phyloP scores from a whole-genome alignment of 768 basidiomycete species.

The Clitopilus passeckerianus region DNA sequence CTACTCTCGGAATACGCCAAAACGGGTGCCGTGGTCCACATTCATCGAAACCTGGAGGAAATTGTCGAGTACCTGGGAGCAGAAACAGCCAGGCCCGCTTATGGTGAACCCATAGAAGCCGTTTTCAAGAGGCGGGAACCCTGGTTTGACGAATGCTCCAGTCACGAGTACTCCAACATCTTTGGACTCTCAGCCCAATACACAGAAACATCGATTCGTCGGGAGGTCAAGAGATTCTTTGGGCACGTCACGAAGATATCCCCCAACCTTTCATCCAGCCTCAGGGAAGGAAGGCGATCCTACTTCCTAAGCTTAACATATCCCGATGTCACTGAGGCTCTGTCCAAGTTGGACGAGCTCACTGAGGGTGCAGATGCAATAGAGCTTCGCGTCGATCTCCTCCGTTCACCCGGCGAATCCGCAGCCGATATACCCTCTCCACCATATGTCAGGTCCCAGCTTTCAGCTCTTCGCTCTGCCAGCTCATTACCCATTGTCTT shows the following conservation, averaged over 20 bases:
- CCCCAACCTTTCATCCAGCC: slow-evolving; percentile 58
- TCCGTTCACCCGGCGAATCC: slow-evolving; percentile 47
- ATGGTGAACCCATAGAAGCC: slow-evolving; percentile 80
- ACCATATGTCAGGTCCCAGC: slow-evolving; percentile 74
- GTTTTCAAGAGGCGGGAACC: slow-evolving; percentile 82
- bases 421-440: slow-evolving; percentile 57
- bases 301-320: slow-evolving; percentile 94
- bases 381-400: slow-evolving; percentile 90
- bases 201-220: slow-evolving; percentile 32
- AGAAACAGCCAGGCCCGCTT: slow-evolving; percentile 80
- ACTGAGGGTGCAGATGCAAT: slow-evolving; percentile 85
- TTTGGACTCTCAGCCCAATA: slow-evolving; percentile 27
- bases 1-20: slow-evolving; percentile 61
- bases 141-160: slow-evolving; percentile 82
- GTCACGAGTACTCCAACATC: slow-evolving; percentile 79
- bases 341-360: slow-evolving; percentile 66
- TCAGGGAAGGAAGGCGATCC: slow-evolving; percentile 55
- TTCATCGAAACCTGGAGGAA: slow-evolving; percentile 76
- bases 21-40: slow-evolving; percentile 76
- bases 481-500: slow-evolving; percentile 87
- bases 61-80: slow-evolving; percentile 75
- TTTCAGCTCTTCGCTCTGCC: slow-evolving; percentile 70
- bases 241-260: slow-evolving; percentile 72
- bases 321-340: slow-evolving; percentile 74
- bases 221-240: slow-evolving; percentile 84